These are phyloP conservation scores for Starmerella roubikii DNA, from an alignment of 805 yeast genomes.

Conservation along the genomic window DNA sequence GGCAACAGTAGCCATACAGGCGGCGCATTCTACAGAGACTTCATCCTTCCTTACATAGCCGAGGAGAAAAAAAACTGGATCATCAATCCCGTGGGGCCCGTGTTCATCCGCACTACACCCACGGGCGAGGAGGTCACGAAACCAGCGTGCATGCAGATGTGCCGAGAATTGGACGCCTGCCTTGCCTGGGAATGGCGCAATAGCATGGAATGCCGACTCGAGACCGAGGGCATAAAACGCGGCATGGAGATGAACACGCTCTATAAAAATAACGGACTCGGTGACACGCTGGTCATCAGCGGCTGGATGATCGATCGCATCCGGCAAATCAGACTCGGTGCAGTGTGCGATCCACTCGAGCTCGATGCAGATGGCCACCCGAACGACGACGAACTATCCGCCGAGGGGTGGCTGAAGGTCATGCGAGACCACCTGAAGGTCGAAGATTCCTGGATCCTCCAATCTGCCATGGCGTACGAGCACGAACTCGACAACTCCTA, in stretches of 20 bases:
- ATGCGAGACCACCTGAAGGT: not conserved
- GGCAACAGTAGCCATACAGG: not conserved
- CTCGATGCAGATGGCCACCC: not conserved
- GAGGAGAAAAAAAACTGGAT: constrained; percentile 20
- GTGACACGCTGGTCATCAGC: constrained; percentile 9
- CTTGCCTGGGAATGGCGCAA: constrained; percentile 16
- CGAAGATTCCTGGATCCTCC: constrained; percentile 5
- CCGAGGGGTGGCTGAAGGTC: constrained; percentile 5
- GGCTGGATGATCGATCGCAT: constrained; percentile 27
- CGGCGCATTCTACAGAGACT: constrained; percentile 23
- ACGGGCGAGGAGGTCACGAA: constrained; percentile 2
- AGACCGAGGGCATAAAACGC: constrained; percentile 7
- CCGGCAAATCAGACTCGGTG: constrained; percentile 15
- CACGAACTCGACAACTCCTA: constrained; percentile 1
- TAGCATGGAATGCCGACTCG: constrained; percentile 13
- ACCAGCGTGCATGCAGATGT: constrained; percentile 10
- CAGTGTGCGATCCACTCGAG: constrained; percentile 19
- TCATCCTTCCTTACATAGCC: constrained; percentile 21
- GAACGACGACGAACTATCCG: not conserved
- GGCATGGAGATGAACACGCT: constrained; percentile 12
- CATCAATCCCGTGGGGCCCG: constrained; percentile 7
- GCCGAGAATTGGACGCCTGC: constrained; percentile 11
- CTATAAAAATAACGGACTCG: constrained; percentile 1
- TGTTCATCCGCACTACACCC: not conserved
- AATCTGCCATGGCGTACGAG: constrained; percentile 1